phyloP scores from a whole-genome alignment of 2,329 filamentous ascomycete genomes.

The Neopestalotiopsis sp. region DNA sequence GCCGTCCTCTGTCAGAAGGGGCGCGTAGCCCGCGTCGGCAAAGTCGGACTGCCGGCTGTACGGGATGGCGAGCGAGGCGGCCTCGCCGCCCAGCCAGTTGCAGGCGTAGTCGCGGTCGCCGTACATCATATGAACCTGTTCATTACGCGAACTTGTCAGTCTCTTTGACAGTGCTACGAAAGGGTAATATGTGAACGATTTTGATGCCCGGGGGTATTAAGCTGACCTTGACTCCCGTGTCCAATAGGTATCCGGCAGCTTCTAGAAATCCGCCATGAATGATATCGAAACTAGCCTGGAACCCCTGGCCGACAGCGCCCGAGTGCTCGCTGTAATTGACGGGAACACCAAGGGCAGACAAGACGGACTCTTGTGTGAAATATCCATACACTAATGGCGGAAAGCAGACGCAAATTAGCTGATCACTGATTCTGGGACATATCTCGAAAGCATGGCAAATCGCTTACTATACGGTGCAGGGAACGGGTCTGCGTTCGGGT shows the following conservation, averaged over 20 bases:
- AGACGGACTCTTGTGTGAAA: slow-evolving; percentile 61
- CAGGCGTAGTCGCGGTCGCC: slow-evolving; percentile 63
- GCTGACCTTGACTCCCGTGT: slow-evolving; percentile 59
- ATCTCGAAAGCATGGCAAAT: neutral
- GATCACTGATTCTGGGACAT: neutral
- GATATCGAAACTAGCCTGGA: slow-evolving; percentile 41
- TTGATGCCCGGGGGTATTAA: slow-evolving; percentile 48
- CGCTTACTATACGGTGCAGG: slow-evolving; percentile 49
- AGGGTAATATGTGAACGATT: neutral
- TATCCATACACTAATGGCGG: slow-evolving; percentile 44
- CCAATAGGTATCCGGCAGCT: slow-evolving; percentile 57
- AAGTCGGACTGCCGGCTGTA: slow-evolving; percentile 50
- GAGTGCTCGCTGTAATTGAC: slow-evolving; percentile 60
- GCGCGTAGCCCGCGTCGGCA: slow-evolving; percentile 64
- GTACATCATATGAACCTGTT: slow-evolving; percentile 50
- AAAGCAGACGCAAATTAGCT: neutral
- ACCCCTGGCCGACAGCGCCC: slow-evolving; percentile 48
- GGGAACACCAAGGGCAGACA: slow-evolving; percentile 61
- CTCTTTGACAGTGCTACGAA: no score
- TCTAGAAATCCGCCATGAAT: slow-evolving; percentile 42
- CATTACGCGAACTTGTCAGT: neutral
- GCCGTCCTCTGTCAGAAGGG: slow-evolving; percentile 61
- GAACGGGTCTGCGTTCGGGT: slow-evolving; percentile 53
- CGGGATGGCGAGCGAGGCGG: slow-evolving; percentile 52
- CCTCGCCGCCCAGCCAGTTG: slow-evolving; percentile 63